Percentiles rank a stretch among this genome's conserved stretches.
These are phyloP conservation scores for Arthrobotrys sphaeroides DNA, from an alignment of 2,329 filamentous ascomycete genomes.

Conservation along the genomic window DNA sequence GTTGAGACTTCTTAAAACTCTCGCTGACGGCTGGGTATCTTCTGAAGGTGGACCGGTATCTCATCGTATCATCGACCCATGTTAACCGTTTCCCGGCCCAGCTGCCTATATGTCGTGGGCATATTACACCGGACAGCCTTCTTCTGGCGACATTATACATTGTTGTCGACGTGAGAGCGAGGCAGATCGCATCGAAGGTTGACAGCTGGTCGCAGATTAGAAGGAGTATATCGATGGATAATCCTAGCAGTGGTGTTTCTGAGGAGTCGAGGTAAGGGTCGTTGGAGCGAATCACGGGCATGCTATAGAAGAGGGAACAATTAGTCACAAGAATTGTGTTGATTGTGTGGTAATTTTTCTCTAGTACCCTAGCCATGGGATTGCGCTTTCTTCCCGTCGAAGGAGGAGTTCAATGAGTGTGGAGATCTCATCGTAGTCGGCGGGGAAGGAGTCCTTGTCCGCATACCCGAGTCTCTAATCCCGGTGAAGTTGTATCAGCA, in stretches of 20 bases:
- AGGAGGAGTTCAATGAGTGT: conserved; percentile 36
- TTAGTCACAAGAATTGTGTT: conserved; percentile 8
- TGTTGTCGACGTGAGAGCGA: conserved; percentile 15
- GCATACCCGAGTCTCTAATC: conserved; percentile 30
- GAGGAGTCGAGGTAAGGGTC: not conserved
- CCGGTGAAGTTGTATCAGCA: not conserved
- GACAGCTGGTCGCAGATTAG: conserved; percentile 19
- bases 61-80: conserved; percentile 21
- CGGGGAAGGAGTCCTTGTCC: conserved; percentile 6
- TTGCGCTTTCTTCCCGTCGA: conserved; percentile 23
- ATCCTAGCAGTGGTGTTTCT: not conserved
- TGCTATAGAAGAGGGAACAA: not conserved
- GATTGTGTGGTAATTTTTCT: conserved; percentile 17
- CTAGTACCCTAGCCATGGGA: conserved; percentile 39
- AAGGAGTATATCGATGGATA: conserved; percentile 20
- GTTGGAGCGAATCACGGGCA: not conserved
- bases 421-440: conserved; percentile 28
- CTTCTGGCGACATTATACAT: conserved; percentile 30
- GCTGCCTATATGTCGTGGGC: conserved; percentile 23
- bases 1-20: conserved; percentile 19
- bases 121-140: conserved; percentile 18
- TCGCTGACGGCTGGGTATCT: conserved; percentile 4
- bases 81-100: conserved; percentile 34
- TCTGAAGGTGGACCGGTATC: conserved; percentile 25
- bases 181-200: conserved; percentile 32